Evolutionary conservation across 805 yeast genomes (phyloP), one percentile per base, ranked within the genome.

Genomic region (Candida boleticola): DNA sequence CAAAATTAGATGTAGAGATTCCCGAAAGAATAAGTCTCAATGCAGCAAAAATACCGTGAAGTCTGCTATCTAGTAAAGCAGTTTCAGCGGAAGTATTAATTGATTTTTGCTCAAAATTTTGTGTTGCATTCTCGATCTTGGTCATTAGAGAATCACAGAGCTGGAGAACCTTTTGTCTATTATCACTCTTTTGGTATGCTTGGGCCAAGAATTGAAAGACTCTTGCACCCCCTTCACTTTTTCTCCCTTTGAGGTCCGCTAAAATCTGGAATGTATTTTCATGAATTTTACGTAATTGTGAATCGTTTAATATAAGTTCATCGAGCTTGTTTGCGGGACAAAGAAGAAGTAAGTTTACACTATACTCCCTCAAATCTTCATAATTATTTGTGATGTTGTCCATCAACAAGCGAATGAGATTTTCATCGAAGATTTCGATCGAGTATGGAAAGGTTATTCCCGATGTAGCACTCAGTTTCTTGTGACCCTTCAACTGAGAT

Each of bases 211-310:
- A 73, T 52, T 77, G 79, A 22, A 85, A 64, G 13, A 82, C 66
- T 30, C 81, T 75, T 0, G 96, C 89, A 6, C 90, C 96, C 19
- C 87, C 83, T 45, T 89, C 97, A 35, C 86, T 82, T 44, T 73
- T 79, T 41, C 89, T 79, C 29, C 83, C 80, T 36, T 66, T 73
- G 47, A 76, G 57, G 39, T 71, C 72, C 21, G 54, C 46, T 32
- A 76, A 50, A 36, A 71, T 48, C 0, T 40, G 17, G 13, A 64
- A 29, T 3, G 64, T 51, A 36, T 63, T 54, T 0, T 33, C 27
- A n/a, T 37, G 19, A 11, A 50, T 34, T 7, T 37, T 46, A 7
- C 5, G 7, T 13, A 17, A 18, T 31, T 31, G 19, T 14, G 48
- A 16, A 3, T 43, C 47, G 3, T 25, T 16, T 10, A 14, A n/a